These are phyloP conservation scores for Dissophora ornata DNA, from an alignment of 192 early-diverging fungal genomes.

Conservation along the genomic window DNA sequence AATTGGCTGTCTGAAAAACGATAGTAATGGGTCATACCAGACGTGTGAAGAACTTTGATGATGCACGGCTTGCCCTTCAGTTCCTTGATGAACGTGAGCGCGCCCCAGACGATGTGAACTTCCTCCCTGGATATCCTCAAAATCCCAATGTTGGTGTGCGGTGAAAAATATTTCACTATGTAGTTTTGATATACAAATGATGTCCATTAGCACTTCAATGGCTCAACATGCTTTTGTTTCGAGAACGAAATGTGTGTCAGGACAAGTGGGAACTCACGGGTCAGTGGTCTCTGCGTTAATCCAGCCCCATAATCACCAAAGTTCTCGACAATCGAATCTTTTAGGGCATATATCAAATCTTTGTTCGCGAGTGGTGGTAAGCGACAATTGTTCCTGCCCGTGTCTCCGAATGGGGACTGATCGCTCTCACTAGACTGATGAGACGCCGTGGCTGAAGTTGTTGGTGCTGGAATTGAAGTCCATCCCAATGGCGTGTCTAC, in stretches of 20 bases:
- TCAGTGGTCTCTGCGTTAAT: slow-evolving; percentile 42
- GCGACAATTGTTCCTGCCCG: slow-evolving; percentile 47
- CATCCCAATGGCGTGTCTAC: slow-evolving; percentile 41
- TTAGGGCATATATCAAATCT: slow-evolving; percentile 43
- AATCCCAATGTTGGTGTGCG: slow-evolving; percentile 59
- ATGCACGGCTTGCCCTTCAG: slow-evolving; percentile 53
- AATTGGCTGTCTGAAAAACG: too few relatives aligned
- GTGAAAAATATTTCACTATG: slow-evolving; percentile 63
- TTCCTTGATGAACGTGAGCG: slow-evolving; percentile 59
- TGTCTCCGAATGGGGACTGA: slow-evolving; percentile 46
- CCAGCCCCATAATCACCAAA: slow-evolving; percentile 64
- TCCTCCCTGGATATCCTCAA: slow-evolving; percentile 59
- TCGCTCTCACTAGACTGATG: slow-evolving; percentile 1
- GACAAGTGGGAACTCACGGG: slow-evolving; percentile 27
- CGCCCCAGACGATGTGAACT: slow-evolving; percentile 56
- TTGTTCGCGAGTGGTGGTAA: slow-evolving; percentile 39
- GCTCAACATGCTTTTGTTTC: too few relatives aligned
- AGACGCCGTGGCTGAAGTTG: background rate
- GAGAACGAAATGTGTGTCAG: background rate
- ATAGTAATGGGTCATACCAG: too few relatives aligned
- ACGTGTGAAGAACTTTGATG: slow-evolving; percentile 56
- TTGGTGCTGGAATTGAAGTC: slow-evolving; percentile 24
- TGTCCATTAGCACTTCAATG: background rate
- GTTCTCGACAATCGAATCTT: slow-evolving; percentile 56
- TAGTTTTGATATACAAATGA: background rate